A percentile compares a stretch with the other conserved stretches of the same genome.
phyloP scores from a whole-genome alignment of 768 basidiomycete species.

The Collybia sp. region DNA sequence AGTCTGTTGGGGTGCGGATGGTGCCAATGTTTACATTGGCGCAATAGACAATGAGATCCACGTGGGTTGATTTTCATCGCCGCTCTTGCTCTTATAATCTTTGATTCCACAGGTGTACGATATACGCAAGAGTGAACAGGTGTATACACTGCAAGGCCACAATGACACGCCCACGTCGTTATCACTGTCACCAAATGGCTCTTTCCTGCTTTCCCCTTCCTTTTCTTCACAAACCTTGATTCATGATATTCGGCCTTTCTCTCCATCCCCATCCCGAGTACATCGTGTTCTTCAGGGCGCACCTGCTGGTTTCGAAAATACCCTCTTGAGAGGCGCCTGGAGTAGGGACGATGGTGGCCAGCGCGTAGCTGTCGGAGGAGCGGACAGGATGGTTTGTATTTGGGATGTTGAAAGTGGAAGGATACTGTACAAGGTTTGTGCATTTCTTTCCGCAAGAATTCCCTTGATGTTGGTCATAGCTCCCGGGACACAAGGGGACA shows the following conservation, averaged over 20 bases:
- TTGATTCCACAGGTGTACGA: conserved; percentile 68
- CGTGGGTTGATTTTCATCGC: conserved; percentile 41
- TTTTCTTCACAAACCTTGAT: conserved; percentile 87
- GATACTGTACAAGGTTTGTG: conserved; percentile 70
- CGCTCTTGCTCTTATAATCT: conserved; percentile 4
- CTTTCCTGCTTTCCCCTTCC: conserved; percentile 85
- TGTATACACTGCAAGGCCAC: conserved; percentile 81
- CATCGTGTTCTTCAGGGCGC: conserved; percentile 80
- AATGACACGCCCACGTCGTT: conserved; percentile 92
- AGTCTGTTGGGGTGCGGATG: conserved; percentile 91
- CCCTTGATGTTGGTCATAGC: conserved; percentile 29
- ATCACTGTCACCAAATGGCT: conserved; percentile 84
- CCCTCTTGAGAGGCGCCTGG: conserved; percentile 84
- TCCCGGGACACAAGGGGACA: conserved; percentile 96
- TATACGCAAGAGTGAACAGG: conserved; percentile 76
- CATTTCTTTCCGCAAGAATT: not conserved
- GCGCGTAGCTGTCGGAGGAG: conserved; percentile 84
- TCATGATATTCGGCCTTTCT: conserved; percentile 93
- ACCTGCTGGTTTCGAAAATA: conserved; percentile 92
- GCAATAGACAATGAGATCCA: conserved; percentile 96
- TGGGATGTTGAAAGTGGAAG: conserved; percentile 82
- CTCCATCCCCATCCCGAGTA: conserved; percentile 74
- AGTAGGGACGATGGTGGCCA: conserved; percentile 79
- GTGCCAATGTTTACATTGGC: conserved; percentile 83
- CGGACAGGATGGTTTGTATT: conserved; percentile 81